phyloP scores from a whole-genome alignment of 331 rosid genomes.

The Quercus phellos region DNA sequence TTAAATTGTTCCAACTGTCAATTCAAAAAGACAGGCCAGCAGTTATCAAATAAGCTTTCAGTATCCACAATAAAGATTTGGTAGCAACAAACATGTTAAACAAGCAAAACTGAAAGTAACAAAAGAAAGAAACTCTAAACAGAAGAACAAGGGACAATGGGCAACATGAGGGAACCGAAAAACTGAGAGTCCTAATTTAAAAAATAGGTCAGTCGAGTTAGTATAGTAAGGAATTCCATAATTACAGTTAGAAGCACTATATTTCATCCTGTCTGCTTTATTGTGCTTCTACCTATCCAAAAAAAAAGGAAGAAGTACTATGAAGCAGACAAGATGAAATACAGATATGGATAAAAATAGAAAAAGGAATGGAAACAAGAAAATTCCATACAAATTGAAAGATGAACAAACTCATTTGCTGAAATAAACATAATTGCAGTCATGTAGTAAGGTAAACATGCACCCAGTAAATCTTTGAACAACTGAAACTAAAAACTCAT shows the following conservation, averaged over 20 bases:
- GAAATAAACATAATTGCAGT: not conserved
- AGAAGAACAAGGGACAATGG: not conserved
- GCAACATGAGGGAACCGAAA: not conserved
- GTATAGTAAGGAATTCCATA: not conserved
- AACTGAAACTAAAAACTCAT: too few species aligned
- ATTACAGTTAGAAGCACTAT: not conserved
- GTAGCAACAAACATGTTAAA: not conserved
- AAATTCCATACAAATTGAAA: not conserved
- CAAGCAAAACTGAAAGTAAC: not conserved
- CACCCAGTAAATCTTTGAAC: too few species aligned
- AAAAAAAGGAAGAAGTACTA: too few species aligned
- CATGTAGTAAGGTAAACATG: not conserved
- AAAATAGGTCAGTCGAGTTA: not conserved
- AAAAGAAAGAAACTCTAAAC: not conserved
- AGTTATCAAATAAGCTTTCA: not conserved
- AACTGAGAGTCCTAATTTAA: not conserved
- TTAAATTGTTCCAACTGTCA: constrained; percentile 83
- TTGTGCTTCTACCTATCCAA: too few species aligned
- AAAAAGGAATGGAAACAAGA: not conserved
- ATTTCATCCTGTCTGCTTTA: too few species aligned
- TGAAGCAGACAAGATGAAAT: not conserved
- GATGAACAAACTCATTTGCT: not conserved
- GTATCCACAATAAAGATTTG: not conserved
- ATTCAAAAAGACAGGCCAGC: not conserved
- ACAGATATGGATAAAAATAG: not conserved